Evolutionary conservation across 345 rosid genomes (phyloP).

Genomic region (Salix purpurea): DNA sequence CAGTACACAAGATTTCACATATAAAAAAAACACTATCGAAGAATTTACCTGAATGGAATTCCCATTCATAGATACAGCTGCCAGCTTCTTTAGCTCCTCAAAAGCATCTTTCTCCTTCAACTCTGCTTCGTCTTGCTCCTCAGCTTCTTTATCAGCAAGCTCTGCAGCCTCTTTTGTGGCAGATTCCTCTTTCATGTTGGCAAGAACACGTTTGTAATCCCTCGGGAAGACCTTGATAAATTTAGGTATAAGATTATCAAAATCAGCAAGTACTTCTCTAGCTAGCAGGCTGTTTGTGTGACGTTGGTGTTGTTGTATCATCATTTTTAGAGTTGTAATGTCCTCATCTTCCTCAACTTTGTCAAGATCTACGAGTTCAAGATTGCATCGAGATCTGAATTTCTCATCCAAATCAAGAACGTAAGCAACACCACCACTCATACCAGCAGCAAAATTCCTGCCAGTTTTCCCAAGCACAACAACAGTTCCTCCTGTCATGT

Average conservation of each 20-base stretch:
- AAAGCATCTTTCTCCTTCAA: conserved; percentile 67
- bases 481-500: conserved; percentile 98
- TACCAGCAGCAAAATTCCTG: conserved; percentile 98
- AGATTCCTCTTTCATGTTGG: conserved; percentile 58
- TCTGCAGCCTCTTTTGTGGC: conserved; percentile 39
- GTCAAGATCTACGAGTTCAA: conserved; percentile 91
- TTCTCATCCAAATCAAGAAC: conserved; percentile 81
- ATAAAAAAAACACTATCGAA: not conserved
- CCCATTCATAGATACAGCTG: conserved; percentile 48
- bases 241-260: conserved; percentile 64
- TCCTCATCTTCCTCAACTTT: conserved; percentile 91
- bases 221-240: conserved; percentile 94
- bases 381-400: conserved; percentile 77
- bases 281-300: conserved; percentile 87
- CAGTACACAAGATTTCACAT: not conserved
- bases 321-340: conserved; percentile 74
- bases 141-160: conserved; percentile 43
- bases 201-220: conserved; percentile 90
- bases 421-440: conserved; percentile 99
- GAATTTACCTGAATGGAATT: conserved; percentile 40
- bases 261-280: conserved; percentile 75
- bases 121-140: conserved; percentile 53
- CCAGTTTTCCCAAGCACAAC: conserved; percentile 97
- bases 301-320: conserved; percentile 97
- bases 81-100: conserved; percentile 87